Evolutionary conservation across 2,329 filamentous ascomycete genomes (phyloP), one percentile per base, ranked within the genome.

Genomic region (Teratosphaeria epicoccoides): DNA sequence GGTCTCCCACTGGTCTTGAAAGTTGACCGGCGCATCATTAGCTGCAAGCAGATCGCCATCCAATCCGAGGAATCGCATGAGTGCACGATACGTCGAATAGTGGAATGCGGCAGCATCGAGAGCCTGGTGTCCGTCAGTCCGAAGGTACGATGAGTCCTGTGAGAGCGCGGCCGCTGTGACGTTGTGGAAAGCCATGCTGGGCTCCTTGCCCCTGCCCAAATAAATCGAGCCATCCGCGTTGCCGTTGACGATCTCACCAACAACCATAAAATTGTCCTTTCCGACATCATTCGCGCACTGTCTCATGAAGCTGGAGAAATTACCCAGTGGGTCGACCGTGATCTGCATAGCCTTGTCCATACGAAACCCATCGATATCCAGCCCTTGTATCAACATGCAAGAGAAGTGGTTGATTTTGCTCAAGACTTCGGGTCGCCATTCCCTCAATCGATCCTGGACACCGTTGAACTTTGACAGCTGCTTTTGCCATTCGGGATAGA

Each of bases 351-450:
- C 82, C 65, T 85, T 85, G 67, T 85, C 82, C 65, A 82, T 81
- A 50, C 82, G 77, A 61, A 81, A 83, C 0, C 81, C 82, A 60
- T 85, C 82, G 51, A 85, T 77, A 59, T 84, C 82, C n/a, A 85
- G 70, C 55, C 75, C 77, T 23, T 71, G 66, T 52, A 85, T 81
- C 28, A 79, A 72, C 65, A 84, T 79, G 66, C 82, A 85, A 1
- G 80, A 82, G 59, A 83, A 81, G 44, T 75, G 75, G 55, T 78
- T 75, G 52, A 84, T 68, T 57, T 79, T 79, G 46, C 76, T 71
- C 26, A 75, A 68, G 0, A 84, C 81, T 11, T 75, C 74, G 2
- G 78, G 76, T 24, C 75, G 61, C 82, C 82, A 85, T 59, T 83
- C 81, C 49, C 82, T 75, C 2, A 85, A 70, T 61, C 82, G 80